Evolutionary conservation across 176 grass and related monocot genomes (phyloP).

Genomic region (Saccharum spontaneum): DNA sequence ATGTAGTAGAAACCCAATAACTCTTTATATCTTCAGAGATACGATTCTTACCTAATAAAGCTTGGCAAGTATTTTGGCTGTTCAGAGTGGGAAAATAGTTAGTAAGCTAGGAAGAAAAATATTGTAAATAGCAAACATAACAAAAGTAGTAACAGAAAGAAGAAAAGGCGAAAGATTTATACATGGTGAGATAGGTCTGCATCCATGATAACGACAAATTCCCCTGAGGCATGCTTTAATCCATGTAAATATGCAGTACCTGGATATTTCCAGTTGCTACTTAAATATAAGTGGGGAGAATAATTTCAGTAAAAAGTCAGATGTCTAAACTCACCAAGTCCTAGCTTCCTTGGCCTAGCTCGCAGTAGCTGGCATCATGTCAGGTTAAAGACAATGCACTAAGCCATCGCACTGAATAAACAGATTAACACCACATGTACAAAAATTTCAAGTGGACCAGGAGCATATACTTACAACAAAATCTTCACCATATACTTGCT

Average conservation of each 20-base stretch:
- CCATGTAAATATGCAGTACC: constrained; percentile 95
- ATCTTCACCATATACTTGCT: constrained; percentile 90
- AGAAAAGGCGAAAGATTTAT: constrained; percentile 31
- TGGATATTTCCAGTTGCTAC: constrained; percentile 34
- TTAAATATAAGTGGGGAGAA: constrained; percentile 10
- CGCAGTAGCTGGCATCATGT: constrained; percentile 61
- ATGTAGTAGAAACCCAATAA: not conserved
- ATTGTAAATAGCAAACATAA: not conserved
- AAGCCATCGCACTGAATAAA: constrained; percentile 12
- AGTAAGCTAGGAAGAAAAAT: constrained; percentile 36
- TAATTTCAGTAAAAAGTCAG: constrained; percentile 9
- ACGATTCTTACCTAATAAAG: constrained; percentile 75
- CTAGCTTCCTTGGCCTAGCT: constrained; percentile 91
- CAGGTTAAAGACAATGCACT: constrained; percentile 31
- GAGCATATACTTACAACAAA: constrained; percentile 66
- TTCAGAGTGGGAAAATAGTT: constrained; percentile 24
- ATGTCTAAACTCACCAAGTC: constrained; percentile 61
- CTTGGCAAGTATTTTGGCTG: constrained; percentile 97
- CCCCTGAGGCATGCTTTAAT: constrained; percentile 82
- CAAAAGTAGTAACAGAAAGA: constrained; percentile 19
- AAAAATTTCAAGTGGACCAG: not conserved
- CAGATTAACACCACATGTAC: not conserved
- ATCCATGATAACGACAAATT: constrained; percentile 96
- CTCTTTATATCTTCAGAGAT: not conserved
- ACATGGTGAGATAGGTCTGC: constrained; percentile 96